These are phyloP conservation scores for Diaporthe sp. DNA, from an alignment of 2,329 filamentous ascomycete genomes.

Conservation along the genomic window DNA sequence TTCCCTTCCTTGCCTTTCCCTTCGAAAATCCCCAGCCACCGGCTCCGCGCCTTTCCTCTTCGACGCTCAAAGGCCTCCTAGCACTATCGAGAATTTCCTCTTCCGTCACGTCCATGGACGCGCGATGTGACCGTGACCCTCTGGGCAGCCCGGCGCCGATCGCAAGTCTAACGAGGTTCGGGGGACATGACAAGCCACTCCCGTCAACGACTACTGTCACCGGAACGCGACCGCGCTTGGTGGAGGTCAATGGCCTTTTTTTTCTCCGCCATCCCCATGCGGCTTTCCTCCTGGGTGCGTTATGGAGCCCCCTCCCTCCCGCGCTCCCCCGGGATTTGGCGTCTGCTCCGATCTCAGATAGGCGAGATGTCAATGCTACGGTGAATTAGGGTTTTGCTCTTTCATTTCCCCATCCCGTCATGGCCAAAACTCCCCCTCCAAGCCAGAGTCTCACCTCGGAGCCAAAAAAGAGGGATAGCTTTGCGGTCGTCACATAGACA, in stretches of 20 bases:
- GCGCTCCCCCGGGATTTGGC: conserved; percentile 9
- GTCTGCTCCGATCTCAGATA: conserved; percentile 28
- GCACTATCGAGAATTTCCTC: conserved; percentile 12
- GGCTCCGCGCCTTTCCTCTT: conserved; percentile 21
- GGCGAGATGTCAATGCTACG: conserved; percentile 27
- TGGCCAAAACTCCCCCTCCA: neutral
- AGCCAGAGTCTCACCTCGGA: neutral
- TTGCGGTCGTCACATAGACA: neutral
- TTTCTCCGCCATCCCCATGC: neutral
- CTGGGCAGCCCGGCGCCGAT: conserved; percentile 18
- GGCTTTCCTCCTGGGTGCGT: conserved; percentile 7
- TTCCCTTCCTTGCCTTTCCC: neutral
- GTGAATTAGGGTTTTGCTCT: conserved; percentile 20
- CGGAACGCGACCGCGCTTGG: conserved; percentile 17
- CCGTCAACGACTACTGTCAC: conserved; percentile 21
- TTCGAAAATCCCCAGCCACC: neutral
- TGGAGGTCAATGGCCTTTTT: conserved; percentile 7
- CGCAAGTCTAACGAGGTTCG: conserved; percentile 26
- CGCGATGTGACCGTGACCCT: conserved; percentile 28
- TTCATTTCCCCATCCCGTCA: neutral
- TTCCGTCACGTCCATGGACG: conserved; percentile 6
- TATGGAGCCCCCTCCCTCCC: neutral
- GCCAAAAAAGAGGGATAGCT: neutral
- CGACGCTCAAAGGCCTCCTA: neutral
- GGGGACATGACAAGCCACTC: conserved; percentile 20